A percentile compares a stretch with the other conserved stretches of the same genome.
Evolutionary conservation across 306 rosid genomes (phyloP).

Genomic region (Vigna mungo): DNA sequence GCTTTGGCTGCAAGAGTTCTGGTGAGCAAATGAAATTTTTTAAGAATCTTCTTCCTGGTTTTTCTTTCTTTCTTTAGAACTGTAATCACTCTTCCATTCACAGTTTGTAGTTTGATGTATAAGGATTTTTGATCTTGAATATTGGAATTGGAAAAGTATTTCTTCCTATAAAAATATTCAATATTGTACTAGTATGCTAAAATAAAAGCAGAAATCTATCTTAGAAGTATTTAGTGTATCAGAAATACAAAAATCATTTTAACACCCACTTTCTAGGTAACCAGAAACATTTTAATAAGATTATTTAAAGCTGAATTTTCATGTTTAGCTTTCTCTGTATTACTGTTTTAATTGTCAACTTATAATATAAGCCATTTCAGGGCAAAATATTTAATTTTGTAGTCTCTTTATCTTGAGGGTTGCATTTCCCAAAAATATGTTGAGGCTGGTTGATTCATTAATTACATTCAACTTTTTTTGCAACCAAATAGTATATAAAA

Average conservation of each 20-base stretch:
- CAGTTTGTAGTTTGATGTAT: conserved; percentile 7
- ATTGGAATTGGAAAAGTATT: background rate
- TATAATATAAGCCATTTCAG: conserved; percentile 3
- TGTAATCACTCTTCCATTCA: background rate
- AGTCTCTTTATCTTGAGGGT: too few species aligned
- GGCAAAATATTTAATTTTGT: conserved; percentile 5
- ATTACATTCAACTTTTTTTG: background rate
- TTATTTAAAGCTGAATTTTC: conserved; percentile 1
- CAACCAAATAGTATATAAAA: conserved; percentile 26
- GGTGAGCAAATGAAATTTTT: conserved; percentile 53
- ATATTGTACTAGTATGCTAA: background rate
- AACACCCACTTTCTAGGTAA: background rate
- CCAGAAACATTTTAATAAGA: background rate
- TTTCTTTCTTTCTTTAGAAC: conserved; percentile 26
- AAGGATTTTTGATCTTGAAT: background rate
- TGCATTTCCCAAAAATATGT: conserved; percentile 3
- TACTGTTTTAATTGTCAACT: conserved; percentile 18
- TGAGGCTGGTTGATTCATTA: conserved; percentile 1
- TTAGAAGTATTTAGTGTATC: background rate
- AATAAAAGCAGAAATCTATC: background rate
- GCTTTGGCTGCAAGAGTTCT: conserved; percentile 84
- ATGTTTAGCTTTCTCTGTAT: conserved; percentile 5
- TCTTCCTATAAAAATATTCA: too few species aligned
- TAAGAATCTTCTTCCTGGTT: background rate
- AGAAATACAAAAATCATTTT: background rate